These are phyloP conservation scores for Tulasnella sp. DNA, from an alignment of 768 basidiomycete species.

Conservation along the genomic window DNA sequence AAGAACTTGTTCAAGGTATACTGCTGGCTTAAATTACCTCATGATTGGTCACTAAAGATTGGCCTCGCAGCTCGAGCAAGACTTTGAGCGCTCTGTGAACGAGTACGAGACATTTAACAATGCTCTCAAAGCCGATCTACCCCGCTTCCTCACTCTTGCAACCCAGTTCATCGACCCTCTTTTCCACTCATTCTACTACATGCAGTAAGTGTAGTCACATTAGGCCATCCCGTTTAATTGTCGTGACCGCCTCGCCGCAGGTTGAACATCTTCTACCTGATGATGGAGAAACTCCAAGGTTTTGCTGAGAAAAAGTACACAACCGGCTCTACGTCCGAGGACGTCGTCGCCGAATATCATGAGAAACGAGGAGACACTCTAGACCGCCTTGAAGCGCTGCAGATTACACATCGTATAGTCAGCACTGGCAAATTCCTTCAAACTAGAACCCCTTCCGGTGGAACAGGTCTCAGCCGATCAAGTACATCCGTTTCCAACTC, in stretches of 20 bases:
- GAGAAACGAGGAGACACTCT: constrained; percentile 71
- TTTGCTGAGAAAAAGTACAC: constrained; percentile 72
- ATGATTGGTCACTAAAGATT: neutral
- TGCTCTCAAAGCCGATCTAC: constrained; percentile 80
- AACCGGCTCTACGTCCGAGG: constrained; percentile 47
- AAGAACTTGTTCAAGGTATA: constrained; percentile 90
- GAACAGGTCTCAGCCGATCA: too few relatives aligned
- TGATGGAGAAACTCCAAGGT: constrained; percentile 84
- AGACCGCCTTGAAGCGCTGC: constrained; percentile 61
- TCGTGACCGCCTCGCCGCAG: constrained; percentile 29
- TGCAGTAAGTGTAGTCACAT: constrained; percentile 60
- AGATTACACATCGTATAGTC: too few relatives aligned
- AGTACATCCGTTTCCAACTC: neutral
- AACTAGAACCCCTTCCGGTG: too few relatives aligned
- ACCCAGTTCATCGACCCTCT: constrained; percentile 89
- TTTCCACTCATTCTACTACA: constrained; percentile 98
- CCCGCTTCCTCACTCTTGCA: constrained; percentile 78
- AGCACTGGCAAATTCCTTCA: too few relatives aligned
- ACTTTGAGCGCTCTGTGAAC: constrained; percentile 80
- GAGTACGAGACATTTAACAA: constrained; percentile 92
- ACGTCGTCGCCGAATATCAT: constrained; percentile 69
- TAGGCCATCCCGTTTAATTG: neutral
- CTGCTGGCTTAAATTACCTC: constrained; percentile 4
- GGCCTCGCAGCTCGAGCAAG: constrained; percentile 70
- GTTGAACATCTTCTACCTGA: constrained; percentile 84